Evolutionary conservation across 768 basidiomycete species (phyloP), one percentile per base, ranked within the genome.

Genomic region (Krasilnikovozyma curviuscula): DNA sequence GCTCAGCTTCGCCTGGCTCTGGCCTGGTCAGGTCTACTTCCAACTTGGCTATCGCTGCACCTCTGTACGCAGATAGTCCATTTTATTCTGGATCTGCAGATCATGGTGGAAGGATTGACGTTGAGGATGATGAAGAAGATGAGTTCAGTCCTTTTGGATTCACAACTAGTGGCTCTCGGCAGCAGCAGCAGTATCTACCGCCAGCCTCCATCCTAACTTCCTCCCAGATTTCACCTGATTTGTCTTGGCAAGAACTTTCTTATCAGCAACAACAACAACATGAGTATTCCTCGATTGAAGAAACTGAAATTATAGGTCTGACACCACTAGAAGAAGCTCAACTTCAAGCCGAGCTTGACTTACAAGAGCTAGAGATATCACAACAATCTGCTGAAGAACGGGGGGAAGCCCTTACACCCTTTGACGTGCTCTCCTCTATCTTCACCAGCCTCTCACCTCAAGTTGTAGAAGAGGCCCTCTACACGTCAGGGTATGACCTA

Each of bases 401-500:
- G 21, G 54, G 54, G 16, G 55, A 57, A 13, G 86, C 86, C 37
- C 91, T 98, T 85, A 91, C 91, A 1, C 93, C 93, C 1, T 81
- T 98, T 57, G 93, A 98, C 57, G 86, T 95, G 35, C 78, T 98
- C 18, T 77, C 75, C 60, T 86, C 83, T 35, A 83, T 98, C 32
- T 98, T 98, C 56, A 79, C 84, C 2, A 77, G 84, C 2, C 71
- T 98, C 9, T 79, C 88, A 0, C 79, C 85, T 3, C 79, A 79
- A 3, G 86, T 95, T 60, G 71, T 98, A 7, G 91, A 97, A 65
- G 88, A 95, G 46, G 91, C 91, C 0, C 72, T 98, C 2, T 75
- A 77, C 7, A 71, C 74, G 40, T 82, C 84, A 55, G 84, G 77
- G 2, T 98, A 83, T 61, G 91, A 98, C 57, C 95, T 98, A 62